phyloP scores from a whole-genome alignment of 768 basidiomycete genomes.

The Phylloporus arenicola region DNA sequence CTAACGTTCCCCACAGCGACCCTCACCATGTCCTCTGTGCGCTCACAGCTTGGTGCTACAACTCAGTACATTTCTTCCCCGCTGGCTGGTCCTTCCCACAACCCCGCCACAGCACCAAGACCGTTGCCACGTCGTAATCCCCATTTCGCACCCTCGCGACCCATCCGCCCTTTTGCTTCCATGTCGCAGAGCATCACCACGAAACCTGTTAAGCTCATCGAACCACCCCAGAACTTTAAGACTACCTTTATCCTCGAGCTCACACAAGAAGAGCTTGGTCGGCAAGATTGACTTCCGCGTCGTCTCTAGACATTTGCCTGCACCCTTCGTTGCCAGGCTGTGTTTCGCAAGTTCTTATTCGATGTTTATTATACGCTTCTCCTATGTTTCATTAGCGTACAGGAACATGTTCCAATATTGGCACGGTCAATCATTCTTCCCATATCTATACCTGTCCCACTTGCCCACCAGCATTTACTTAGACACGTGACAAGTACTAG shows the following conservation, averaged over 20 bases:
- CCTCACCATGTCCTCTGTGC: conserved; percentile 38
- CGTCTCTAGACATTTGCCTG: not conserved
- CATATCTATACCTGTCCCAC: not conserved
- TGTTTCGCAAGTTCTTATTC: conserved; percentile 15
- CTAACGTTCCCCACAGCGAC: conserved; percentile 28
- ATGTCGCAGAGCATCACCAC: conserved; percentile 33
- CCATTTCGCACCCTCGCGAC: conserved; percentile 66
- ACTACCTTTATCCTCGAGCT: conserved; percentile 71
- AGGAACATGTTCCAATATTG: conserved; percentile 15
- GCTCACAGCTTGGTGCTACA: conserved; percentile 20
- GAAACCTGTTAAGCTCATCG: conserved; percentile 68
- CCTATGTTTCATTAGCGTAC: conserved; percentile 17
- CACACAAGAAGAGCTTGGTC: conserved; percentile 77
- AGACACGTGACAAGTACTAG: conserved; percentile 1
- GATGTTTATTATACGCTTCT: conserved; percentile 16
- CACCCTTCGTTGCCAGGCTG: not conserved
- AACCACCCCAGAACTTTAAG: conserved; percentile 69
- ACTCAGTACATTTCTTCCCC: conserved; percentile 57
- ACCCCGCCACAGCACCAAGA: conserved; percentile 28
- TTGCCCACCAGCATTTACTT: not conserved
- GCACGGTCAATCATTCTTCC: not conserved
- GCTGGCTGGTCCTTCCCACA: conserved; percentile 42
- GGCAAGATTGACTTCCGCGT: conserved; percentile 43
- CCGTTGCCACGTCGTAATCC: conserved; percentile 39
- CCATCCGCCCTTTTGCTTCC: conserved; percentile 72